Evolutionary conservation across 1,284 basidiomycete genomes (phyloP).

Genomic region (Hortiboletus rubellus): DNA sequence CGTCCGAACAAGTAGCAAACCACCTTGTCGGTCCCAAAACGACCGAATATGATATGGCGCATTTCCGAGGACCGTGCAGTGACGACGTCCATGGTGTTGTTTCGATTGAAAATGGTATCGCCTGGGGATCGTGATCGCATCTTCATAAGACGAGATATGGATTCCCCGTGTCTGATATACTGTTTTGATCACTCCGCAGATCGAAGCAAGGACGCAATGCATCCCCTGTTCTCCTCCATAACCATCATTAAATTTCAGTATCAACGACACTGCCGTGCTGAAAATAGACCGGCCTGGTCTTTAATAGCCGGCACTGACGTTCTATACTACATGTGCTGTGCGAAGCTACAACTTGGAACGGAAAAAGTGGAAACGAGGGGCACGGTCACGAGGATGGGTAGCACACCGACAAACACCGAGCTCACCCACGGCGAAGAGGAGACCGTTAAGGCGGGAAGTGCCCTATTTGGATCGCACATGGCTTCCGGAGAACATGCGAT

Average conservation of each 20-base stretch:
- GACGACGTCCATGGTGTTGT: conserved; percentile 1
- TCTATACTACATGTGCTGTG: not conserved
- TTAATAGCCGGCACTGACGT: not conserved
- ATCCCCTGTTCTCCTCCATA: conserved; percentile 24
- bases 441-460: conserved; percentile 16
- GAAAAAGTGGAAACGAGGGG: not conserved
- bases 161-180: conserved; percentile 19
- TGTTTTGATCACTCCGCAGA: conserved; percentile 28
- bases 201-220: conserved; percentile 19
- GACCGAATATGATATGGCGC: conserved; percentile 8
- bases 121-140: conserved; percentile 9
- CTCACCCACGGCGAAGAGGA: conserved; percentile 8
- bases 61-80: conserved; percentile 28
- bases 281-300: not conserved
- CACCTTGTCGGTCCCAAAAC: conserved; percentile 8
- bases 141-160: not conserved
- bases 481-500: not conserved
- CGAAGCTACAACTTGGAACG: not conserved
- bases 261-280: conserved; percentile 3
- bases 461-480: conserved; percentile 6
- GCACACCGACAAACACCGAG: not conserved
- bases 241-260: conserved; percentile 29
- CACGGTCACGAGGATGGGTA: not conserved
- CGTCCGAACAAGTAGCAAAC: not conserved
- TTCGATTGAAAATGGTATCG: conserved; percentile 2